A percentile compares a stretch with the other conserved stretches of the same genome.
These are phyloP conservation scores for Anthoceros angustus DNA, from an alignment of 225 moss, liverwort and hornwort species.

Conservation along the genomic window DNA sequence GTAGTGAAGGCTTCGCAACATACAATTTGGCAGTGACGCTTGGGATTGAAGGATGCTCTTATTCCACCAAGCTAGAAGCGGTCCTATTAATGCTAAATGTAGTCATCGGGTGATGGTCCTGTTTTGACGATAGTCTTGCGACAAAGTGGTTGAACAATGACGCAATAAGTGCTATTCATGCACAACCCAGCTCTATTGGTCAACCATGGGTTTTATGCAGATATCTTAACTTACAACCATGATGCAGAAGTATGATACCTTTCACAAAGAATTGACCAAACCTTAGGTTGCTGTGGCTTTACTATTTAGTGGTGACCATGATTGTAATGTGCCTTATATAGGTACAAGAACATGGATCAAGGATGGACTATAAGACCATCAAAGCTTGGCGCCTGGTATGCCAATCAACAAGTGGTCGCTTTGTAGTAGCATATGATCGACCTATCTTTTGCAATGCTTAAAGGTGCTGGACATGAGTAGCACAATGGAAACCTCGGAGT, in stretches of 20 bases:
- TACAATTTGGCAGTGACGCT: no score
- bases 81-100: not conserved
- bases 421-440: not conserved
- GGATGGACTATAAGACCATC: not conserved
- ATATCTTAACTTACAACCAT: not conserved
- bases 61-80: no score
- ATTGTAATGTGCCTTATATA: not conserved
- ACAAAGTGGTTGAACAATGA: not conserved
- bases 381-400: not conserved
- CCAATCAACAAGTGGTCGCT: not conserved
- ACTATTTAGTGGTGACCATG: not conserved
- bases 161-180: not conserved
- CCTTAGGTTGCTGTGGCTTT: not conserved
- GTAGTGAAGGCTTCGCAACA: no score
- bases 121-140: not conserved
- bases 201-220: not conserved
- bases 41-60: no score
- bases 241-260: not conserved
- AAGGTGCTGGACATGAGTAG: no score
- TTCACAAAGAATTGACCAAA: not conserved
- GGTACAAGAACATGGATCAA: not conserved
- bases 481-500: no score
- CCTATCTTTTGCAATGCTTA: no score
- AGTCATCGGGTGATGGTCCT: not conserved
- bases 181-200: not conserved